A percentile compares a stretch with the other conserved stretches of the same genome.
Conservation (phyloP, 176 grass and related monocot species). For the Lolium perenne region DNA sequence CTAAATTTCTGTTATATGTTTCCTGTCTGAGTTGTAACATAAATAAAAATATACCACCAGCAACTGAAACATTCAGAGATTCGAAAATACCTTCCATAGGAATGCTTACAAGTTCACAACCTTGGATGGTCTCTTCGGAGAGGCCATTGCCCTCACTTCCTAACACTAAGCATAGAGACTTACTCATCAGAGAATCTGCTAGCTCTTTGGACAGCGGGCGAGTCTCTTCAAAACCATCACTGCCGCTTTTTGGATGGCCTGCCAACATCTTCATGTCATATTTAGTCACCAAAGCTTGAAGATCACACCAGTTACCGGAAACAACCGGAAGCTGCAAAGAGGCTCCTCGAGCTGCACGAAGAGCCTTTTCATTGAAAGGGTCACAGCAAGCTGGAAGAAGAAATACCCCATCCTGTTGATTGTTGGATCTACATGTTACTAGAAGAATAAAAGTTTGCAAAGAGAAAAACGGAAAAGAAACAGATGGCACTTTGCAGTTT, state of each 20-base stretch:
- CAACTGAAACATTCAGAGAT: slow-evolving; percentile 97
- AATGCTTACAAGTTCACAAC: slow-evolving; percentile 83
- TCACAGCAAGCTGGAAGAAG: slow-evolving; percentile 91
- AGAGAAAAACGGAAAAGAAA: not conserved
- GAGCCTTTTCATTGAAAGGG: slow-evolving; percentile 95
- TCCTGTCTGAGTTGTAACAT: slow-evolving; percentile 66
- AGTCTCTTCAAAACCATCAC: slow-evolving; percentile 44
- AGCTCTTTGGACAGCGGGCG: slow-evolving; percentile 56
- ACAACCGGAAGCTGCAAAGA: slow-evolving; percentile 86
- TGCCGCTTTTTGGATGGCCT: slow-evolving; percentile 68
- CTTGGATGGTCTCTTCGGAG: slow-evolving; percentile 55
- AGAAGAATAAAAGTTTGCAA: slow-evolving; percentile 19
- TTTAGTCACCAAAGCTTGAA: slow-evolving; percentile 44
- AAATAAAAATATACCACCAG: slow-evolving; percentile 93
- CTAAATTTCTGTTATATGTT: slow-evolving; percentile 36
- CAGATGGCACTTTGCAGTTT: slow-evolving; percentile 1
- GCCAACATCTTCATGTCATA: slow-evolving; percentile 74
- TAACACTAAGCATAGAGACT: slow-evolving; percentile 84
- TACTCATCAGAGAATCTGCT: slow-evolving; percentile 60
- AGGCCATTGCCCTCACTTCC: slow-evolving; percentile 94
- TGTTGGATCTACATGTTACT: slow-evolving; percentile 27
- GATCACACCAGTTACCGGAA: slow-evolving; percentile 66
- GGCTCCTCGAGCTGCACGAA: slow-evolving; percentile 85
- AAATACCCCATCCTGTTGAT: slow-evolving; percentile 79
- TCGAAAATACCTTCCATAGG: slow-evolving; percentile 93